phyloP scores from a whole-genome alignment of 208 protist genomes.

The Acanthamoeba castellanii region DNA sequence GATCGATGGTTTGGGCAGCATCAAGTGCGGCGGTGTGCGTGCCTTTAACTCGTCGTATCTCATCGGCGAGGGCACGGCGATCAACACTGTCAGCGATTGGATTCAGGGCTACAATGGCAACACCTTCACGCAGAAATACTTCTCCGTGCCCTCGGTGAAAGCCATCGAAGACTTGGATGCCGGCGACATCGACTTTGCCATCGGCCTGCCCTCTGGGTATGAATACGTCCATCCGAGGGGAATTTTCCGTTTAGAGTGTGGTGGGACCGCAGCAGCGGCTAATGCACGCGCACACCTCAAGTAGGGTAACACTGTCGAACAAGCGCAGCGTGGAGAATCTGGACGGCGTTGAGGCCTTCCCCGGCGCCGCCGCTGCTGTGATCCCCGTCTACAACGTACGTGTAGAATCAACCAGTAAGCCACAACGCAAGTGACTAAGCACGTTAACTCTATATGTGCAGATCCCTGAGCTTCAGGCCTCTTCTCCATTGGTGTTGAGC shows the following conservation, averaged over 20 bases:
- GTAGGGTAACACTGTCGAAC: constrained; percentile 15
- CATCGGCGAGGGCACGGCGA: constrained; percentile 45
- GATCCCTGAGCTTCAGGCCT: neutral
- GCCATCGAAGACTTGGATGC: constrained; percentile 32
- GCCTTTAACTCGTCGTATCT: constrained; percentile 48
- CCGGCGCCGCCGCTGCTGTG: neutral
- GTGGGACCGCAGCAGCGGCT: neutral
- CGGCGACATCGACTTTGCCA: constrained; percentile 60
- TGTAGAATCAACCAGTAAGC: no score
- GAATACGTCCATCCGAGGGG: no score
- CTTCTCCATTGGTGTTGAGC: constrained; percentile 7
- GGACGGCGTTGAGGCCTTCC: constrained; percentile 19
- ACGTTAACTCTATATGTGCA: neutral
- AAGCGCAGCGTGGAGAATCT: constrained; percentile 37
- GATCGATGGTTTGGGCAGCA: constrained; percentile 51
- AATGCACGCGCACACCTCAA: neutral
- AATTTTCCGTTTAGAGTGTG: neutral
- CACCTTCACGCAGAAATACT: constrained; percentile 68
- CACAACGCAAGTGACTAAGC: neutral
- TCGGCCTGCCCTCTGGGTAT: constrained; percentile 60
- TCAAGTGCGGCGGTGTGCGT: constrained; percentile 34
- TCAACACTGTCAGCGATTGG: constrained; percentile 59
- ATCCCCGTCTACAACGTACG: constrained; percentile 37
- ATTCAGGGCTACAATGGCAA: constrained; percentile 68
- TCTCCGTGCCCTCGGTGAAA: neutral